Evolutionary conservation across 352 stramenopile species (phyloP).

Genomic region (Phytophthora meadii): DNA sequence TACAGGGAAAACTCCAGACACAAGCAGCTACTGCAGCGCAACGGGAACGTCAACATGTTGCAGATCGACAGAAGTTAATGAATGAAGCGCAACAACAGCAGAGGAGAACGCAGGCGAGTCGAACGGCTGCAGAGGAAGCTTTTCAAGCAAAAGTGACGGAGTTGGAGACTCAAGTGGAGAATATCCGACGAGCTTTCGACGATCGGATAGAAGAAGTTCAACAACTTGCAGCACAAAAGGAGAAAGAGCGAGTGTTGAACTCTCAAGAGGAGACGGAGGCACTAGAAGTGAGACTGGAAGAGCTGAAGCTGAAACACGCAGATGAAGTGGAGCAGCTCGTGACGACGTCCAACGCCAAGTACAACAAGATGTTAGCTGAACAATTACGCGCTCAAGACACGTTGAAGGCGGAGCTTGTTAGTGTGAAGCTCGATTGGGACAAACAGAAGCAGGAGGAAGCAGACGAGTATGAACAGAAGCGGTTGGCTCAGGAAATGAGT

Average conservation of each 20-base stretch:
- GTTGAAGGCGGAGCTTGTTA: slow-evolving; percentile 40
- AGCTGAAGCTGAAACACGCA: slow-evolving; percentile 46
- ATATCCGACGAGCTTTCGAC: slow-evolving; percentile 48
- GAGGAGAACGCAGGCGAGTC: slow-evolving; percentile 40
- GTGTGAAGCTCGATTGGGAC: slow-evolving; percentile 27
- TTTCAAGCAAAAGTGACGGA: slow-evolving; percentile 56
- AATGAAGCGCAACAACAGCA: slow-evolving; percentile 30
- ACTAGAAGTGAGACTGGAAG: slow-evolving; percentile 34
- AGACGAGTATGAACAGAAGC: slow-evolving; percentile 28
- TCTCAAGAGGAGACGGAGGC: slow-evolving; percentile 14
- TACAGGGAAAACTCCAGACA: slow-evolving; percentile 51
- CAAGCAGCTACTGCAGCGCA: slow-evolving; percentile 40
- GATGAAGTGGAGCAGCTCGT: slow-evolving; percentile 75
- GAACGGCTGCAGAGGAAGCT: slow-evolving; percentile 24
- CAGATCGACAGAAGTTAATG: slow-evolving; percentile 24
- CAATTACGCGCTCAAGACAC: slow-evolving; percentile 72
- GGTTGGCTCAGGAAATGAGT: slow-evolving; percentile 12
- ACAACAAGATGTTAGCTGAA: slow-evolving; percentile 75
- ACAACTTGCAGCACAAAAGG: slow-evolving; percentile 14
- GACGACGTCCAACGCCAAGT: slow-evolving; percentile 72
- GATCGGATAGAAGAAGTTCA: slow-evolving; percentile 51
- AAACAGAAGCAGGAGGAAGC: slow-evolving; percentile 28
- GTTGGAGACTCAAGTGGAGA: slow-evolving; percentile 52
- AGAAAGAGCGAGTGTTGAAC: slow-evolving; percentile 37
- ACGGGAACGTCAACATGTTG: slow-evolving; percentile 35